Conservation (phyloP, 352 stramenopile genomes). For the Phytophthora hibernalis region DNA sequence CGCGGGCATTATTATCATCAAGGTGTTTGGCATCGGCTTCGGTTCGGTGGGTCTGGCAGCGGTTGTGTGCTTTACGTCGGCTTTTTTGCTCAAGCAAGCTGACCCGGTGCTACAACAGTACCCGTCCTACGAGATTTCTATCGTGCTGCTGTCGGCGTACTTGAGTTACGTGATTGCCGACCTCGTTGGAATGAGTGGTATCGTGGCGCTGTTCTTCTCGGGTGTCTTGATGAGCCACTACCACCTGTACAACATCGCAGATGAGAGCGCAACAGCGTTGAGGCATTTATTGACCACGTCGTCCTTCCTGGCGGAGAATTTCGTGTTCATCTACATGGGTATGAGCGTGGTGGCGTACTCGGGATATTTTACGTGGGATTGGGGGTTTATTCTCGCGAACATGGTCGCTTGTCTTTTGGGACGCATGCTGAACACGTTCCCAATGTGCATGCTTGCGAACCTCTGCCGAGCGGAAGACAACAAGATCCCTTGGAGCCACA, state of each 20-base stretch:
- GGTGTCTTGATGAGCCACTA: slow-evolving; percentile 92
- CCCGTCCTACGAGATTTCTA: slow-evolving; percentile 89
- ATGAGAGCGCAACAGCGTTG: slow-evolving; percentile 81
- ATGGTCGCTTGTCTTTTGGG: slow-evolving; percentile 70
- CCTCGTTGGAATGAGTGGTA: slow-evolving; percentile 85
- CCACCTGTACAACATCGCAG: slow-evolving; percentile 83
- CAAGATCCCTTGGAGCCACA: slow-evolving; percentile 80
- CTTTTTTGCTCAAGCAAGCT: slow-evolving; percentile 83
- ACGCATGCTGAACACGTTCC: slow-evolving; percentile 80
- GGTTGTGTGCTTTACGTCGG: slow-evolving; percentile 77
- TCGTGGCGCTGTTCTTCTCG: slow-evolving; percentile 95
- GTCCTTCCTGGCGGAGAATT: slow-evolving; percentile 89
- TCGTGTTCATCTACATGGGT: slow-evolving; percentile 89
- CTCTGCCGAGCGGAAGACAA: slow-evolving; percentile 59
- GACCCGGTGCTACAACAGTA: slow-evolving; percentile 78
- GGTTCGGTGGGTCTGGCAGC: slow-evolving; percentile 79
- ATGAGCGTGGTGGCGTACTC: slow-evolving; percentile 86
- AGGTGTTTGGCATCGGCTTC: slow-evolving; percentile 87
- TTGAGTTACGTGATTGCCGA: slow-evolving; percentile 85
- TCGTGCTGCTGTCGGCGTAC: slow-evolving; percentile 83
- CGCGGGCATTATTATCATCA: slow-evolving; percentile 77
- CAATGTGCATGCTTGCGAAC: slow-evolving; percentile 81
- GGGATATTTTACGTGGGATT: slow-evolving; percentile 85
- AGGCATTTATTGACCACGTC: slow-evolving; percentile 79
- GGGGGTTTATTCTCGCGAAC: slow-evolving; percentile 82